A percentile compares a stretch with the other conserved stretches of the same genome.
phyloP scores from a whole-genome alignment of 2,329 filamentous ascomycete genomes.

The Botrytis sinoallii region DNA sequence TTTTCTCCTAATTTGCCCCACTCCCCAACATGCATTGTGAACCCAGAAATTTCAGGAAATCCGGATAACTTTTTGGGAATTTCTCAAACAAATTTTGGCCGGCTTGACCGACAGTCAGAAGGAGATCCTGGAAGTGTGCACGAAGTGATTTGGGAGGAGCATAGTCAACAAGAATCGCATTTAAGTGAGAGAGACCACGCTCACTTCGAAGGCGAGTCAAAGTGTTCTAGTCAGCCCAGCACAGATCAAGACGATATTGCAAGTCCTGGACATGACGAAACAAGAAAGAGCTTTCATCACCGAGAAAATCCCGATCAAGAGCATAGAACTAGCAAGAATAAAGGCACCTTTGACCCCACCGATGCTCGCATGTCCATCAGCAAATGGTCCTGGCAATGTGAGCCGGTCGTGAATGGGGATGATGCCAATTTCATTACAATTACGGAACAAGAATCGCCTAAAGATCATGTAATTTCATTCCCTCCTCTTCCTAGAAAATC shows the following conservation, averaged over 20 bases:
- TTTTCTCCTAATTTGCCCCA: not conserved
- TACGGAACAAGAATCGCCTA: constrained; percentile 18
- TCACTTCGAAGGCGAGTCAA: not conserved
- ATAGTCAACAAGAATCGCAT: constrained; percentile 13
- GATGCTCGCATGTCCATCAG: constrained; percentile 29
- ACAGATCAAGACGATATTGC: not conserved
- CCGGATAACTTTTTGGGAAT: not conserved
- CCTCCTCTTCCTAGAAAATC: constrained; percentile 31
- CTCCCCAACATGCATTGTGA: not conserved
- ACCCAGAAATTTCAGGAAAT: not conserved
- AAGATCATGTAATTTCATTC: constrained; percentile 30
- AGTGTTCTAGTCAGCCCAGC: constrained; percentile 3
- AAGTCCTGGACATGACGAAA: not conserved
- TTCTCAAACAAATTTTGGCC: not conserved
- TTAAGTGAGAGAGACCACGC: constrained; percentile 20
- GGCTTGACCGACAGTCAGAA: not conserved
- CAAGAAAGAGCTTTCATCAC: not conserved
- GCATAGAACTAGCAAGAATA: constrained; percentile 8
- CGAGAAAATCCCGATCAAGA: not conserved
- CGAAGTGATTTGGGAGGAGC: constrained; percentile 33
- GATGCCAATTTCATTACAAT: not conserved
- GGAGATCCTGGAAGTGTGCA: constrained; percentile 24
- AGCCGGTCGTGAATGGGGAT: constrained; percentile 18
- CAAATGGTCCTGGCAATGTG: constrained; percentile 27
- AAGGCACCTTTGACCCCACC: constrained; percentile 26